phyloP scores from a whole-genome alignment of 2,329 filamentous ascomycete species.

The Colletotrichum sp. region DNA sequence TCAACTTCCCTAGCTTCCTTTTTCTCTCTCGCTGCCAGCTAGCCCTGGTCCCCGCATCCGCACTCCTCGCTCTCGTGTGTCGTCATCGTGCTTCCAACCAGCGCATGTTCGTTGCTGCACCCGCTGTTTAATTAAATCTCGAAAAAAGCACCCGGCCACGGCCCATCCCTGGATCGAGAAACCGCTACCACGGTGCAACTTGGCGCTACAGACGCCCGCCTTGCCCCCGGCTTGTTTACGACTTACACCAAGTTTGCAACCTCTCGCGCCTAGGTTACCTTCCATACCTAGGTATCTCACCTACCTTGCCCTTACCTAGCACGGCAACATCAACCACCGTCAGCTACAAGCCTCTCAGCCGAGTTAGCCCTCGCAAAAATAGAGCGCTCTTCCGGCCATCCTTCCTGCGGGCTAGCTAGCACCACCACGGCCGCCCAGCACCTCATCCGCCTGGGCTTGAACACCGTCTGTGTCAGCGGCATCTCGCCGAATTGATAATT shows the following conservation, averaged over 20 bases:
- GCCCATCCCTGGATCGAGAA: slow-evolving; percentile 1
- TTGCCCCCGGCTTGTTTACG: not conserved
- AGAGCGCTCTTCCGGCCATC: slow-evolving; percentile 3
- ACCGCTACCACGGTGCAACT: not conserved
- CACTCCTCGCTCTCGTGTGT: not conserved
- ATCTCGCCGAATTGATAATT: not conserved
- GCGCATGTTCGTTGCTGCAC: not conserved
- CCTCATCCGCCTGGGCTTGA: not conserved
- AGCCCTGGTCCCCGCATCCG: slow-evolving; percentile 8
- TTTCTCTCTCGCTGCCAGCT: not conserved
- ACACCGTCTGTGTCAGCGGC: not conserved
- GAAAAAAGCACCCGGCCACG: not conserved
- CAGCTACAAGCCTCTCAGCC: not conserved
- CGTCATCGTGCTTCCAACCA: slow-evolving; percentile 20
- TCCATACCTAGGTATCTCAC: not conserved
- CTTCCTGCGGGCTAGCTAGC: slow-evolving; percentile 2
- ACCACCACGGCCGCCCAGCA: not conserved
- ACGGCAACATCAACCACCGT: not conserved
- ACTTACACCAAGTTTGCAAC: slow-evolving; percentile 3
- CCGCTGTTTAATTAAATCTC: slow-evolving; percentile 3
- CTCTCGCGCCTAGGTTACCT: not conserved
- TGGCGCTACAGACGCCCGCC: not conserved
- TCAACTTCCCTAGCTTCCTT: not conserved
- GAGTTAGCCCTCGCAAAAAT: slow-evolving; percentile 9
- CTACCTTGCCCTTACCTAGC: not conserved